phyloP scores from a whole-genome alignment of 306 rosid genomes.

The peach (Prunus persica) region DNA sequence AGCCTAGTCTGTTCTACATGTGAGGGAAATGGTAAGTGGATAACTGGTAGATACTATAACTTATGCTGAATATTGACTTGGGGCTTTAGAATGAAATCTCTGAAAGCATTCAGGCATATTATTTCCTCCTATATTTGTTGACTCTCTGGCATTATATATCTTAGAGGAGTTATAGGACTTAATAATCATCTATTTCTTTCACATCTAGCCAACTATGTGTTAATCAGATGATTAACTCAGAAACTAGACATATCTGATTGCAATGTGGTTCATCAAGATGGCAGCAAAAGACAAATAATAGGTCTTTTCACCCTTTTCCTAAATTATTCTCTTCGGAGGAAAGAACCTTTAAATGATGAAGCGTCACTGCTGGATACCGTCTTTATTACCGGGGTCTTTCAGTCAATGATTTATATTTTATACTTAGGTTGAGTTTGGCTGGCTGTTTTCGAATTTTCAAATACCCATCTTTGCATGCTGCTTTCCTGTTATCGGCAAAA shows the following conservation, averaged over 20 bases:
- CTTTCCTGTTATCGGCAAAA: not conserved
- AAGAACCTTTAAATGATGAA: not conserved
- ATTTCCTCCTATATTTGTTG: not conserved
- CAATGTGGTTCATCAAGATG: not conserved
- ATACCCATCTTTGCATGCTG: not conserved
- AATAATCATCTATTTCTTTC: not conserved
- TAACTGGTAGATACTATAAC: not conserved
- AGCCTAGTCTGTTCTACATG: constrained; percentile 71
- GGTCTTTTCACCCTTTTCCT: not conserved
- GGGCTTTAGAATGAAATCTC: not conserved
- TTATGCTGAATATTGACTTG: not conserved
- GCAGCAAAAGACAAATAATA: not conserved
- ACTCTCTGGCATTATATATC: not conserved
- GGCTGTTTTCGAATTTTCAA: not conserved
- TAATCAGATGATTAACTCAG: not conserved
- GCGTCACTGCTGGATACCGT: not conserved
- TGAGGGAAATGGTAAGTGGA: constrained; percentile 84
- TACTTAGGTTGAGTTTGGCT: not conserved
- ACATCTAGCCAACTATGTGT: not conserved
- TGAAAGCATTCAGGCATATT: not conserved
- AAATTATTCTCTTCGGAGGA: not conserved
- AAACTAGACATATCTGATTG: not conserved
- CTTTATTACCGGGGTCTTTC: not conserved
- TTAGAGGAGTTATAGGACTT: not conserved
- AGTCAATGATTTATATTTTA: not conserved